Base-by-base conservation (phyloP, 306 rosid genomes). In the Cercis canadensis region DNA sequence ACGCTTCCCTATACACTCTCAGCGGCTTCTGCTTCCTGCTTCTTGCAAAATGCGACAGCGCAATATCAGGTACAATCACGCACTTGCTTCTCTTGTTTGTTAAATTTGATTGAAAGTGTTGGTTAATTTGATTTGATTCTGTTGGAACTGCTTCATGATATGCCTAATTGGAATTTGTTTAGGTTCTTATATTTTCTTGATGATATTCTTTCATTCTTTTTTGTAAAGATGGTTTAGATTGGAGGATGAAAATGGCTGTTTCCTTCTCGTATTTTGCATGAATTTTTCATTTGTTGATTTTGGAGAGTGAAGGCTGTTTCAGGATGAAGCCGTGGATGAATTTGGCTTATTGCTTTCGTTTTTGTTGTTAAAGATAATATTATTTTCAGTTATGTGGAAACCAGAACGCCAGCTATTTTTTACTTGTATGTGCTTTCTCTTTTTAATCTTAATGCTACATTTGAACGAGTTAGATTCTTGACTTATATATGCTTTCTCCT, bases 21-120 rank as follows among this genome's bases (percentile, higher is more conserved):
- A 68, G 70, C 79, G 80, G 1, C 62, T 75, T 55, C 80, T 75
- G 50, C 80, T 85, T 75, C 83, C 82, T 41, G 75, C 85, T 43
- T 85, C 86, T 9, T 84, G 89, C 62, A 90, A 76, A 70, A 78
- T 87, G 78, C 86, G 88, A 13, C 80, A 80, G 75, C 88, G 91
- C 8, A 65, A 64, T 87, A 34, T 79, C 86, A 78, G 96, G 94
- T 89, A 34, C 8, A 45, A 5, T 45, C 11, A 3, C 21, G 4
- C 19, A 33, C 31, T 32, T 32, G 5, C 4, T 53, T 51, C 16
- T 33, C 40, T 10, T 9, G 40, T 5, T 53, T 12, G 44, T 10
- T 31, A 12, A 0, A 68, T 56, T 31, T 19, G 19, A 29, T 24
- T 5, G 34, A 44, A 52, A 11, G 60, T 45, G 16, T 36, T 36